Conservation (phyloP, 768 basidiomycete genomes). For the Lentinula boryana region DNA sequence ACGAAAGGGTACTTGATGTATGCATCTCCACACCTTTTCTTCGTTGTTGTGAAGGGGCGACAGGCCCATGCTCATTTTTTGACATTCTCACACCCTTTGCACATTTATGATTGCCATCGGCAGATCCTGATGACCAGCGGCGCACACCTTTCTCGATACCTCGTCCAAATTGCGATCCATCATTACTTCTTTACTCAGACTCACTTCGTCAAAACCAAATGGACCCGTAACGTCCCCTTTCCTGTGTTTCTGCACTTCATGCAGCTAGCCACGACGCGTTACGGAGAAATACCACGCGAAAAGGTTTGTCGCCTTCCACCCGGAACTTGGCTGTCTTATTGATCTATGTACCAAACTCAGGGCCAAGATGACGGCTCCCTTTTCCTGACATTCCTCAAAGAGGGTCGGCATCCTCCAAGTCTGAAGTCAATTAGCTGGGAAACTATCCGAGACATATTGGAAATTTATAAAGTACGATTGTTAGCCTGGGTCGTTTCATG, state of each 20-base stretch:
- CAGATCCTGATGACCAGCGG: constrained; percentile 73
- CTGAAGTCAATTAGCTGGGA: constrained; percentile 59
- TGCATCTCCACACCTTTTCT: constrained; percentile 20
- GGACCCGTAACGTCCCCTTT: constrained; percentile 64
- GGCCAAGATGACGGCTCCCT: constrained; percentile 70
- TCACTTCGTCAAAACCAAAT: constrained; percentile 70
- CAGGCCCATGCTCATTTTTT: constrained; percentile 9
- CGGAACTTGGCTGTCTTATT: constrained; percentile 3
- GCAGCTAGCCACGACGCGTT: constrained; percentile 47
- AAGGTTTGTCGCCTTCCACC: constrained; percentile 31
- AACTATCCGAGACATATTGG: constrained; percentile 56
- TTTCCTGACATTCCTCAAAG: constrained; percentile 61
- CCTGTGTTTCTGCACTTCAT: constrained; percentile 61
- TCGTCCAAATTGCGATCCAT: constrained; percentile 71
- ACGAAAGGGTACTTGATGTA: constrained; percentile 64
- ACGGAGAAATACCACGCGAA: constrained; percentile 60
- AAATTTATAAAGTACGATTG: constrained; percentile 57
- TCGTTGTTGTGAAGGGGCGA: not conserved
- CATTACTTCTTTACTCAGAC: constrained; percentile 71
- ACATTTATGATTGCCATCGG: constrained; percentile 10
- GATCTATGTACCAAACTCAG: constrained; percentile 20
- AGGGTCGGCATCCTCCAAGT: constrained; percentile 58
- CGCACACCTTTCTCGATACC: constrained; percentile 73
- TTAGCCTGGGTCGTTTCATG: constrained; percentile 10
- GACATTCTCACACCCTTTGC: constrained; percentile 16